Base-by-base conservation (phyloP, 192 early-diverging fungal species). In the Coemansia umbellata region DNA sequence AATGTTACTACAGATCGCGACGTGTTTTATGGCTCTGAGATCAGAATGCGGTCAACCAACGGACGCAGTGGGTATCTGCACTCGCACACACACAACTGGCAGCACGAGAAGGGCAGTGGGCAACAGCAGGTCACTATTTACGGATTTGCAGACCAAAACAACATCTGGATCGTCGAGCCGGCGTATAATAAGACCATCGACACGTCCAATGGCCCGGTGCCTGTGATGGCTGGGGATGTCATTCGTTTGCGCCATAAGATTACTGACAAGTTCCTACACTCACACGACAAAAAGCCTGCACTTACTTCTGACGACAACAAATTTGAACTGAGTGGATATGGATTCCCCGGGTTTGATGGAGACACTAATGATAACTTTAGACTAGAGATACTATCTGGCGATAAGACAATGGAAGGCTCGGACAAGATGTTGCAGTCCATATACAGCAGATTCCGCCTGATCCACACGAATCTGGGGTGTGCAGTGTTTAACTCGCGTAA, bases 291-390 rank as follows among this genome's bases (percentile, higher is more conserved):
- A 36, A 68, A 78, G 48, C 72, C 87, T 18, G 85, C 90, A 26
- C 31, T 89, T 9, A 81, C 82, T 13, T 80, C 79, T 32, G 71
- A 73, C 14, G 83, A 89, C 39, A 75, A 84, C 36, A 83, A 87
- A 51, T 87, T 87, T 55, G 85, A 89, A 75, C 81, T 88, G 17
- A 78, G 81, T 63, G 85, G 66, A 18, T 91, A 91, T 58, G 88
- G 88, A 2, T 88, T 80, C 47, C 44, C 66, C 3, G 80, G 78
- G 9, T 91, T 87, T 69, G 49, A 69, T 3, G 94, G 95, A 27
- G 95, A 98, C 71, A 70, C 82, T 32, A 98, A 98, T 56, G 95
- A 98, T 72, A 79, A 89, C 69, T 98, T 91, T 80, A 69, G 77
- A 17, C 62, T 98, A 4, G 89, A 92, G 24, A 87, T 93, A 40